Conservation (phyloP, 176 grass and related monocot genomes). For the Poa pratensis region DNA sequence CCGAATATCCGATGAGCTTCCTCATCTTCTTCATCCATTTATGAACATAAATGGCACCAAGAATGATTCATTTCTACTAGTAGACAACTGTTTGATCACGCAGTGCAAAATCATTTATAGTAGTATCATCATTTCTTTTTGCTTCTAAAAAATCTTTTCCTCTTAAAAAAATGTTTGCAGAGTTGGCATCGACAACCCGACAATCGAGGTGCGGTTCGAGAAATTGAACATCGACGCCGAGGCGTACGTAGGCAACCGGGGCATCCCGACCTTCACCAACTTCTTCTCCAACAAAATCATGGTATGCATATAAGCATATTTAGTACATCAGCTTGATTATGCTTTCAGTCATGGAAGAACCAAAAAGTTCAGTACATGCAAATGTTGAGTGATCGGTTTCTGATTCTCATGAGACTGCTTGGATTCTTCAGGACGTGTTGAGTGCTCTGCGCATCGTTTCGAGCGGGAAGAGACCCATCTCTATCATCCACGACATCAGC, state of each 20-base stretch:
- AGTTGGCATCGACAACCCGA: conserved; percentile 91
- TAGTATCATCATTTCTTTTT: not conserved
- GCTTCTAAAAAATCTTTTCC: not conserved
- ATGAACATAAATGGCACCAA: not conserved
- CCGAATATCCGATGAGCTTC: not conserved
- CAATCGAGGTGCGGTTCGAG: conserved; percentile 89
- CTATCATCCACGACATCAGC: conserved; percentile 80
- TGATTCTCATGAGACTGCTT: conserved; percentile 31
- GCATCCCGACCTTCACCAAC: conserved; percentile 82
- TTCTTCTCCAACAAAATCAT: conserved; percentile 91
- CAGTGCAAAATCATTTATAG: not conserved
- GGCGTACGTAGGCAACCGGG: conserved; percentile 84
- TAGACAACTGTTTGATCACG: not conserved
- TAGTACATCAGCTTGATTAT: conserved; percentile 5
- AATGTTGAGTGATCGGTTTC: not conserved
- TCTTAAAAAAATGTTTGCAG: conserved; percentile 47
- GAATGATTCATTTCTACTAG: not conserved
- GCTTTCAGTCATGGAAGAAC: not conserved
- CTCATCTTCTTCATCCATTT: not conserved
- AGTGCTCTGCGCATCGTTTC: conserved; percentile 71
- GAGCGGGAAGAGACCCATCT: conserved; percentile 70
- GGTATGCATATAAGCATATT: conserved; percentile 52
- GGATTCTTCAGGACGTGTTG: conserved; percentile 53
- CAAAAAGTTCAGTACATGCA: not conserved
- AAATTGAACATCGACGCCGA: conserved; percentile 77